Conservation (phyloP, 306 rosid species). For the Potentilla sterilis region DNA sequence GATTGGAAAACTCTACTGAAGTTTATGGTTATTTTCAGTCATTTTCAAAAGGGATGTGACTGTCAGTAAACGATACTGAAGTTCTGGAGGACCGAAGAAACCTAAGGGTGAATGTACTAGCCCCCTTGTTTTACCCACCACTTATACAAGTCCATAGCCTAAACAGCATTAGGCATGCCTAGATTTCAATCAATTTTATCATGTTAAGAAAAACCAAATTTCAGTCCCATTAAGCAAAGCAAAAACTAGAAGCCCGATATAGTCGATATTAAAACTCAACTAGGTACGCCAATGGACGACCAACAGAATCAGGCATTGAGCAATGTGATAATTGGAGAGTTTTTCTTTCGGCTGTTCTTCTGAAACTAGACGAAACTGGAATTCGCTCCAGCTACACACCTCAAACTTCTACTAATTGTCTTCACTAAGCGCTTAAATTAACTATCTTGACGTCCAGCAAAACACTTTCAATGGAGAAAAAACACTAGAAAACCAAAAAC, state of each 20-base stretch:
- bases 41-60: background rate
- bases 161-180: background rate
- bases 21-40: background rate
- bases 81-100: background rate
- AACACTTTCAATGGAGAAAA: background rate
- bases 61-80: background rate
- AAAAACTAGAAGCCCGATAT: background rate
- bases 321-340: background rate
- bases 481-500: background rate
- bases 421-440: background rate
- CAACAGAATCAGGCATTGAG: background rate
- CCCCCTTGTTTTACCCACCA: background rate
- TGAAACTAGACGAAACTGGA: background rate
- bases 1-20: background rate
- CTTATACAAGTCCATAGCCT: background rate
- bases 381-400: background rate
- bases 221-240: background rate
- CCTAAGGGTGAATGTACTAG: background rate
- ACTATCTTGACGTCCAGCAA: background rate
- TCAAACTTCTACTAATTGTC: background rate
- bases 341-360: background rate
- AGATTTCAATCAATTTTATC: background rate
- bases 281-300: background rate
- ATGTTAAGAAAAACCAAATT: background rate
- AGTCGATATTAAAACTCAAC: background rate